phyloP scores from a whole-genome alignment of 352 stramenopile species.

The Pythium inflatum region DNA sequence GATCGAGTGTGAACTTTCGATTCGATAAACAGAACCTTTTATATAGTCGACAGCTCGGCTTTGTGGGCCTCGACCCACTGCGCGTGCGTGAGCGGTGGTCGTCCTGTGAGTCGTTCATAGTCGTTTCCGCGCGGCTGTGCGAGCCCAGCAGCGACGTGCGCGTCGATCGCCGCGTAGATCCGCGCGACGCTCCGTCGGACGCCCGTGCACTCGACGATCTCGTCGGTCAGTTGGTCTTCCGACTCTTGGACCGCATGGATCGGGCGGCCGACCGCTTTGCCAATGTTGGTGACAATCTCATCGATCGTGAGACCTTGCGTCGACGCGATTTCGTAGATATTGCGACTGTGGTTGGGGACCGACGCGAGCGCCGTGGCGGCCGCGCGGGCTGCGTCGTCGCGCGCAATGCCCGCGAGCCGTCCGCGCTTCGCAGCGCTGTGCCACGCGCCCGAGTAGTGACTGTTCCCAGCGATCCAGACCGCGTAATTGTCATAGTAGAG shows the following conservation, averaged over 20 bases:
- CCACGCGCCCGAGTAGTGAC: constrained; percentile 19
- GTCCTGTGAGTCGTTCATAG: background rate
- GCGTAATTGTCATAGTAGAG: constrained; percentile 17
- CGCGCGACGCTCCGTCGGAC: background rate
- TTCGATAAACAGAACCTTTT: too few species aligned
- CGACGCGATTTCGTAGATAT: constrained; percentile 17
- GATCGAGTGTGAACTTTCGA: too few species aligned
- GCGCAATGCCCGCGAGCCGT: background rate
- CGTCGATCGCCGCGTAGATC: constrained; percentile 4
- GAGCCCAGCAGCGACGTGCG: background rate
- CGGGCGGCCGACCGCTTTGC: constrained; percentile 17
- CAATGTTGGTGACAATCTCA: constrained; percentile 7
- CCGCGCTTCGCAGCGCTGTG: constrained; percentile 12
- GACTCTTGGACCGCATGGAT: constrained; percentile 21
- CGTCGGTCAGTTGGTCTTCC: background rate
- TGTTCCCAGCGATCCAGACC: background rate
- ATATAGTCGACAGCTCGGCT: background rate
- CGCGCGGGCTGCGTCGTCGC: constrained; percentile 17
- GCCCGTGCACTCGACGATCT: background rate
- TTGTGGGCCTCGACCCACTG: constrained; percentile 2
- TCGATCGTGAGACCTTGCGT: constrained; percentile 10
- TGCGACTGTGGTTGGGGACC: background rate
- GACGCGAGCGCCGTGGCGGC: constrained; percentile 13
- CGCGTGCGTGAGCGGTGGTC: background rate
- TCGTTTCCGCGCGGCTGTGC: background rate